Base-by-base conservation (phyloP, 495 filamentous ascomycete genomes). In the Amphirosellinia nigrospora region DNA sequence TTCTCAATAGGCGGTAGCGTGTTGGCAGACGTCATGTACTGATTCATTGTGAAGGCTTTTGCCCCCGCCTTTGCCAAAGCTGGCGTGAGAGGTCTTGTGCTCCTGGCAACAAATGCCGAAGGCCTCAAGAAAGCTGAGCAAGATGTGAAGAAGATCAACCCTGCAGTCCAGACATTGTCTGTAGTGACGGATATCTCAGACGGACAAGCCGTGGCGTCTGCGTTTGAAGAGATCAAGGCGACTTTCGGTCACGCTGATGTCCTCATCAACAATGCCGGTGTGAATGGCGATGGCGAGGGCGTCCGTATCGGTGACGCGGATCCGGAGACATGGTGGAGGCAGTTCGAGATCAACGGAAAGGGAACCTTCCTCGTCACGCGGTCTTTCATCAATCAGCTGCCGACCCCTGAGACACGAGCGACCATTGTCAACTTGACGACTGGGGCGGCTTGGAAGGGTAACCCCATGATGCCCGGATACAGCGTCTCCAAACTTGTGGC, bases 231-330 rank as follows among this genome's bases (percentile, higher is more conserved):
- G 34, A 76, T 84, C n/a, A 75, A 79, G 11, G 73, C 73, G 19
- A 73, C 72, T 8, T 82, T 81, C 52, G 80, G 82, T 3, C 61
- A 72, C 9, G 78, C 83, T 13, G 82, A 86, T 68, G 69, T 86
- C 0, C 74, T 86, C 16, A 68, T 85, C 52, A 84, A 83, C 71
- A 84, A 82, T 61, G 84, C 83, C 1, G 84, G 77, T 0, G 69
- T 74, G 4, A 45, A 71, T 13, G 55, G 64, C 21, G 70, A 66
- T 1, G 64, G 68, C 13, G 69, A 67, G n/a, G 45, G 26, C 10
- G 41, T 50, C 1, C 66, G 69, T n/a, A 73, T 77, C 9, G 38
- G 67, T 16, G 73, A 79, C 2, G 65, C 75, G 0, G 72, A 81
- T 26, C 52, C 75, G 13, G 78, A 78, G 1, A 63, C 69, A 15